Evolutionary conservation across 495 filamentous ascomycete species (phyloP), one percentile per base, ranked within the genome.

Genomic region (Parachaetomium inaequale): DNA sequence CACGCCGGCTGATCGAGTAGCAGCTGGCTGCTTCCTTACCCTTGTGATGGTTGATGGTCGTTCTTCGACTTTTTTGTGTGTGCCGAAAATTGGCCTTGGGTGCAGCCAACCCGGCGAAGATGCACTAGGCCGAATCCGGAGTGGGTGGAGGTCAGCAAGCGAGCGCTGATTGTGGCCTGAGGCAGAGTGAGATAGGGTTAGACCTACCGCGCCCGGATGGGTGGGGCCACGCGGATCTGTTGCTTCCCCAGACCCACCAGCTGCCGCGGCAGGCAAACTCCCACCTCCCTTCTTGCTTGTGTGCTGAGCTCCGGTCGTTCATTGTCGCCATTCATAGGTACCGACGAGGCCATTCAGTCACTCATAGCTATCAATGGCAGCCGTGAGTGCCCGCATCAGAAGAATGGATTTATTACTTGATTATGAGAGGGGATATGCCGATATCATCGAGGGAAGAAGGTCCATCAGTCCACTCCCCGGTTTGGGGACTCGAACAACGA

Each of bases 181-280:
- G 64, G 71, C 61, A 62, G 52, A 67, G 28, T n/a, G 72, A 73
- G 70, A 75, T 78, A 76, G 78, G 72, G 71, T 73, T 74, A 76
- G 66, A 80, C 78, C 78, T 80, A 80, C 72, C 50, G 62, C 14
- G 51, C 60, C 34, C 26, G 49, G 21, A 57, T 54, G 26, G 61
- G 63, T 64, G 65, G 68, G 66, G 62, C 58, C 26, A 19, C 7
- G n/a, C n/a, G n/a, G n/a, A n/a, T 12, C 29, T 32, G 17, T 21
- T 32, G 4, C 29, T 61, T 57, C 32, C 61, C 58, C 26, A 45
- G 59, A 55, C 25, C 63, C 67, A 62, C 57, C 61, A 55, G 59
- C 49, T 65, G 62, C 2, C 40, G 23, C 43, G 38, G 53, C 51
- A 26, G 46, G 11, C 34, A 7, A 46, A 26, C n/a, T 7, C n/a